Percentiles rank a stretch among this genome's conserved stretches.
These are phyloP conservation scores for Metschnikowia shivogae DNA, from an alignment of 805 yeast genomes.

Conservation along the genomic window DNA sequence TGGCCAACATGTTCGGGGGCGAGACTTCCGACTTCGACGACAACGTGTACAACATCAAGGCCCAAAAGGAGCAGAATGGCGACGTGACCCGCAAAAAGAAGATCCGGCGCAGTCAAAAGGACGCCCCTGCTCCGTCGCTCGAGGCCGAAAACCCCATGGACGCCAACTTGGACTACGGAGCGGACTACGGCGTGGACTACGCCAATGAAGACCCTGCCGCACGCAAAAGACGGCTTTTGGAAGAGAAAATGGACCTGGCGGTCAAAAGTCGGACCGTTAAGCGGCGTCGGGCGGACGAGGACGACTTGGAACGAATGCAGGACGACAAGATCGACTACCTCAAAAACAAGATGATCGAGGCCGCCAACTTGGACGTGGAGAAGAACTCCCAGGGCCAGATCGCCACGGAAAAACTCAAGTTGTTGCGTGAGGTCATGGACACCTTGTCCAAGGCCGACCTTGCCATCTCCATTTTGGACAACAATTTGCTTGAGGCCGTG, in stretches of 20 bases:
- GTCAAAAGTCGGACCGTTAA: constrained; percentile 58
- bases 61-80: constrained; percentile 14
- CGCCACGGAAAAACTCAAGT: constrained; percentile 71
- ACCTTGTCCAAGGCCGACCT: constrained; percentile 76
- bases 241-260: constrained; percentile 75
- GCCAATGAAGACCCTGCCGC: constrained; percentile 33
- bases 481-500: constrained; percentile 87
- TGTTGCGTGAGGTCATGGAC: constrained; percentile 74
- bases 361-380: constrained; percentile 72
- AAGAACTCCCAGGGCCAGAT: constrained; percentile 57
- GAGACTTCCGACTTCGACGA: constrained; percentile 11
- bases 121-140: constrained; percentile 1
- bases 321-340: constrained; percentile 82
- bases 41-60: constrained; percentile 14
- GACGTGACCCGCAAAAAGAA: constrained; percentile 18
- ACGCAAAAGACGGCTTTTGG: constrained; percentile 68
- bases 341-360: constrained; percentile 85
- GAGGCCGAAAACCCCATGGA: constrained; percentile 11
- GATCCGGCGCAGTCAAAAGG: constrained; percentile 14
- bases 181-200: constrained; percentile 14
- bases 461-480: constrained; percentile 90
- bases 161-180: constrained; percentile 4
- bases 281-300: constrained; percentile 75
- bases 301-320: constrained; percentile 90
- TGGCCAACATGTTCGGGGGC: neutral